Percentiles rank a stretch among this genome's conserved stretches.
Conservation (phyloP, 139 green algal genomes). For the Haematococcus lacustris region DNA sequence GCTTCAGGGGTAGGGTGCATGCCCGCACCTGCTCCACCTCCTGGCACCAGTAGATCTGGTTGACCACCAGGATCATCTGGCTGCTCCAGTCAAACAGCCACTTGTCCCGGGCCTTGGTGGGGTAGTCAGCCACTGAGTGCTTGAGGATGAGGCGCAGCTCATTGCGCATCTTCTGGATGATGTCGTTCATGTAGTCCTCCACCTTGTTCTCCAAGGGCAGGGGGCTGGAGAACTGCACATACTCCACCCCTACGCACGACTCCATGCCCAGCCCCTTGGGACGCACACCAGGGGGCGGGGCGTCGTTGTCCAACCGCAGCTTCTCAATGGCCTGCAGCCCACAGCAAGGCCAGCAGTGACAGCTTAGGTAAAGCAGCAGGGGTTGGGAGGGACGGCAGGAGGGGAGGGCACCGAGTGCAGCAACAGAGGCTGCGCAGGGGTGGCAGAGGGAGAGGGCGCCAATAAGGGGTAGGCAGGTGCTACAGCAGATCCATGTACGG, state of each 20-base stretch:
- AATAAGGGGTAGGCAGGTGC: too few relatives aligned
- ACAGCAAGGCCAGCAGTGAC: too few relatives aligned
- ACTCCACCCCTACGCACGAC: conserved; percentile 78
- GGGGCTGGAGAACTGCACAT: conserved; percentile 57
- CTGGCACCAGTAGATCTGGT: conserved; percentile 85
- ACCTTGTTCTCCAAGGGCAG: conserved; percentile 76
- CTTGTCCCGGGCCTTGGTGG: conserved; percentile 50
- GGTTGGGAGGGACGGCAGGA: too few relatives aligned
- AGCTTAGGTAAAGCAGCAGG: too few relatives aligned
- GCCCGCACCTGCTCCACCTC: conserved; percentile 65
- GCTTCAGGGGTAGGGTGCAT: neutral
- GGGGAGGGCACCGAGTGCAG: too few relatives aligned
- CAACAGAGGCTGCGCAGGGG: too few relatives aligned
- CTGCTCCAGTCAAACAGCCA: conserved; percentile 82
- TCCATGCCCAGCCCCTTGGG: conserved; percentile 72
- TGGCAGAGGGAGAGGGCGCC: too few relatives aligned
- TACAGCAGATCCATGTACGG: too few relatives aligned
- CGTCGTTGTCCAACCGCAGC: conserved; percentile 69
- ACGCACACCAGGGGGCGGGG: conserved; percentile 34
- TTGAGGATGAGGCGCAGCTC: conserved; percentile 66
- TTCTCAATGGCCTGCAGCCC: conserved; percentile 64
- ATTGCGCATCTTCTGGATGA: conserved; percentile 72
- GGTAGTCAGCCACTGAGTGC: conserved; percentile 67
- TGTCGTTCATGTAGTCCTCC: conserved; percentile 83
- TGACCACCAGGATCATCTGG: conserved; percentile 84